Percentiles rank a stretch among this genome's conserved stretches.
phyloP scores from a whole-genome alignment of 2,329 filamentous ascomycete genomes.

The Microdochium bolleyi region DNA sequence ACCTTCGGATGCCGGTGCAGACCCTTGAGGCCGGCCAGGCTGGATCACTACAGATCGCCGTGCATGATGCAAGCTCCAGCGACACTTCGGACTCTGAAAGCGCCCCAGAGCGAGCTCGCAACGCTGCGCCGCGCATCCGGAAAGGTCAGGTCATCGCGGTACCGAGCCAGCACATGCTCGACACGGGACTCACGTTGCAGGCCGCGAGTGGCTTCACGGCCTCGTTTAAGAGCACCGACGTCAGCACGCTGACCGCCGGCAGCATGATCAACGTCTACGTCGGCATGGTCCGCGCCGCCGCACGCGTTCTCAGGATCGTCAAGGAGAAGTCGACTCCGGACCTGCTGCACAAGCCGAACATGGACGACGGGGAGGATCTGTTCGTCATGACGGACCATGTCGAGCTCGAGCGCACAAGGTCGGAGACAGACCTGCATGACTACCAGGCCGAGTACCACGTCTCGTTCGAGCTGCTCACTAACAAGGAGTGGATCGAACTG shows the following conservation, averaged over 20 bases:
- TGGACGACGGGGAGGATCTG: conserved; percentile 41
- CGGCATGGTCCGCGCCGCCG: conserved; percentile 77
- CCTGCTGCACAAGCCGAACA: conserved; percentile 15
- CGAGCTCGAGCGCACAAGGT: conserved; percentile 23
- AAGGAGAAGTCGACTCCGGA: conserved; percentile 15
- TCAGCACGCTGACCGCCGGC: conserved; percentile 56
- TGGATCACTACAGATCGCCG: conserved; percentile 75
- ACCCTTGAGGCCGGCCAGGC: conserved; percentile 74
- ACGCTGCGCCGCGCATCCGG: conserved; percentile 37
- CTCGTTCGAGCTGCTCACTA: conserved; percentile 59
- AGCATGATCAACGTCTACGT: conserved; percentile 76
- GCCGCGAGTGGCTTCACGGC: conserved; percentile 64
- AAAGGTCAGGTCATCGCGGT: conserved; percentile 81
- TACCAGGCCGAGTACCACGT: conserved; percentile 40
- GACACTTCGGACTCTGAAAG: conserved; percentile 17
- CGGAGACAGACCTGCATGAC: conserved; percentile 13
- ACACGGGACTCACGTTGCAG: conserved; percentile 50
- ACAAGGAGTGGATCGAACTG: conserved; percentile 65
- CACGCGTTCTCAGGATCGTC: conserved; percentile 58
- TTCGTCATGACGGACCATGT: conserved; percentile 48
- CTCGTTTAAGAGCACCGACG: conserved; percentile 56
- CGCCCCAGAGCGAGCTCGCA: conserved; percentile 16
- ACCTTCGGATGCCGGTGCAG: conserved; percentile 75
- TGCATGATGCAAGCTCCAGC: conserved; percentile 34
- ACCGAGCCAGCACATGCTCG: conserved; percentile 48